phyloP scores from a whole-genome alignment of 306 rosid species.

The Neltuma alba region DNA sequence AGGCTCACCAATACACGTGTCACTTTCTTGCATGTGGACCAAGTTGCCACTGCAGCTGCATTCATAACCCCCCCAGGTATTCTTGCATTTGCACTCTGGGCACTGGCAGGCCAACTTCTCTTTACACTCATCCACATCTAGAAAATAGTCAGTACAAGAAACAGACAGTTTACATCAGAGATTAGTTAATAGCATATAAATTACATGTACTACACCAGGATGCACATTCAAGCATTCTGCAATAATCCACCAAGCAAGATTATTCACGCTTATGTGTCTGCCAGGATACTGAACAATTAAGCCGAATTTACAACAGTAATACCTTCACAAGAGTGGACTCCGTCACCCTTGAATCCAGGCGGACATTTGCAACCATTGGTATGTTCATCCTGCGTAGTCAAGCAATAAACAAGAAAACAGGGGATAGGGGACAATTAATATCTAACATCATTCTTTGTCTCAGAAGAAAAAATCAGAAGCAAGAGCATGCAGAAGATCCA shows the following conservation, averaged over 20 bases:
- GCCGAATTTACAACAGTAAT: conserved; percentile 20
- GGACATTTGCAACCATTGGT: conserved; percentile 88
- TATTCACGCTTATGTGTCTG: background rate
- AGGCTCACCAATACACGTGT: conserved; percentile 76
- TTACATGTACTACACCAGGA: background rate
- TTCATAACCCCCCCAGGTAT: conserved; percentile 92
- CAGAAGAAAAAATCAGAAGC: background rate
- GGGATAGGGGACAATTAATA: conserved; percentile 2
- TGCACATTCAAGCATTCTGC: conserved; percentile 13
- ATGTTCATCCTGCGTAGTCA: conserved; percentile 64
- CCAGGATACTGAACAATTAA: background rate
- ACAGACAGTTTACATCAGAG: background rate
- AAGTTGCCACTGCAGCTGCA: conserved; percentile 70
- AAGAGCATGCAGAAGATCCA: background rate
- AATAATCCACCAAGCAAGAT: background rate
- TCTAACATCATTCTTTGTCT: background rate
- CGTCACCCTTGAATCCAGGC: conserved; percentile 85
- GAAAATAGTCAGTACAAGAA: conserved; percentile 24
- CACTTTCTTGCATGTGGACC: conserved; percentile 71
- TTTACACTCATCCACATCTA: conserved; percentile 88
- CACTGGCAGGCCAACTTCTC: conserved; percentile 82
- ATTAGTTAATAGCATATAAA: conserved; percentile 5
- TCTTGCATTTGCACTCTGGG: conserved; percentile 76
- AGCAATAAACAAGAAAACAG: conserved; percentile 10
- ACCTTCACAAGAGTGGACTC: conserved; percentile 78